phyloP scores from a whole-genome alignment of 73 alveolate genomes.

The Symbiodinium natans region DNA sequence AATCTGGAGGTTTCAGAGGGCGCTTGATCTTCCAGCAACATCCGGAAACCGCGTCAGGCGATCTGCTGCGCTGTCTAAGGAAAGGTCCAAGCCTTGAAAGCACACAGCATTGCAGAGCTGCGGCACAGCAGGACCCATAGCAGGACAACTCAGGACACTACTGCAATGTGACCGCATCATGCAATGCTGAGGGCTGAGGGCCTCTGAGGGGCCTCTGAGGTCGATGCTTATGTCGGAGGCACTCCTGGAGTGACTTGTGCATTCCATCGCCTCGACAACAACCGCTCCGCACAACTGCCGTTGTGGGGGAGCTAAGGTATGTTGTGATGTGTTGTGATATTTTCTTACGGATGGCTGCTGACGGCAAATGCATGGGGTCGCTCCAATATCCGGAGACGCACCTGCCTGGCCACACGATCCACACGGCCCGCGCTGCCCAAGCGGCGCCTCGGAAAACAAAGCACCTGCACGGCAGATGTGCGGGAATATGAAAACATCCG shows the following conservation, averaged over 20 bases:
- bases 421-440: neutral
- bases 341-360: too few species aligned
- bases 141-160: too few species aligned
- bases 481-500: neutral
- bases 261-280: neutral
- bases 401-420: neutral
- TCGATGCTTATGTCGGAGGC: neutral
- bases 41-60: neutral
- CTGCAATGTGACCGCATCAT: too few species aligned
- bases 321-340: too few species aligned
- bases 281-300: too few species aligned
- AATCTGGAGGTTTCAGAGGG: neutral
- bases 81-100: constrained; percentile 9
- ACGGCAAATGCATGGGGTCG: too few species aligned
- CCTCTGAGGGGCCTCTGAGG: too few species aligned
- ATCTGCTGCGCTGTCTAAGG: neutral
- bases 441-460: neutral
- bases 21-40: too few species aligned
- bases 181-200: too few species aligned
- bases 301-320: too few species aligned
- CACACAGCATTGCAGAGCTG: too few species aligned
- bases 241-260: constrained; percentile 1
- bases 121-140: too few species aligned
- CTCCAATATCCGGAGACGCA: neutral
- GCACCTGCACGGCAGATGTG: neutral